Conservation (phyloP, 306 rosid genomes). For the Purshia tridentata region DNA sequence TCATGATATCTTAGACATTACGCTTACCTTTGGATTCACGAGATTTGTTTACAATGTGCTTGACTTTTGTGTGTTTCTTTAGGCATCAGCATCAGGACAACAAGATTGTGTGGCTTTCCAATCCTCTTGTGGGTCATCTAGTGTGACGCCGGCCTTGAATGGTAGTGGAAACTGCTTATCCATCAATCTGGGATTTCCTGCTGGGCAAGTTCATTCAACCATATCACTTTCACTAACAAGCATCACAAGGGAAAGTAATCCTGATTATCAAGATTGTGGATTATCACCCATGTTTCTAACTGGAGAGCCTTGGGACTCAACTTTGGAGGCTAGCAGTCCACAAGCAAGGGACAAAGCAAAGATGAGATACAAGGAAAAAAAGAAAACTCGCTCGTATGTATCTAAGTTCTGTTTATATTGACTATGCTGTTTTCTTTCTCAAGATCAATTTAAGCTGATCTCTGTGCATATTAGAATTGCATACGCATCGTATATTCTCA, state of each 20-base stretch:
- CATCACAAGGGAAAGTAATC: constrained; percentile 56
- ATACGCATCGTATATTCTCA: neutral
- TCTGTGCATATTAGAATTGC: neutral
- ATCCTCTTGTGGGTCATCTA: constrained; percentile 45
- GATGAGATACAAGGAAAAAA: constrained; percentile 84
- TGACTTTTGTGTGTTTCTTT: constrained; percentile 25
- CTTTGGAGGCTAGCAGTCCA: constrained; percentile 53
- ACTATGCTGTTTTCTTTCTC: neutral
- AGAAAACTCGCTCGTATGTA: constrained; percentile 74
- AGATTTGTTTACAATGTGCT: constrained; percentile 7
- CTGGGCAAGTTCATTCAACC: constrained; percentile 57
- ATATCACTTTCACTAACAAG: constrained; percentile 55
- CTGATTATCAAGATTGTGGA: constrained; percentile 66
- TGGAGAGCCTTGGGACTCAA: constrained; percentile 67
- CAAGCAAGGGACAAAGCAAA: constrained; percentile 79
- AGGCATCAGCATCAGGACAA: constrained; percentile 64
- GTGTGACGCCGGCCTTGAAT: constrained; percentile 41
- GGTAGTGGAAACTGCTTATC: constrained; percentile 46
- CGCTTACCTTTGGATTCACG: neutral
- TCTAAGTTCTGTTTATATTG: constrained; percentile 21
- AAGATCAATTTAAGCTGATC: neutral
- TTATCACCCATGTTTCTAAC: constrained; percentile 57
- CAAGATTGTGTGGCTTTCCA: constrained; percentile 56
- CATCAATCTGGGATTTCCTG: constrained; percentile 60
- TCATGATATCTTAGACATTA: neutral